Percentiles rank a stretch among this genome's conserved stretches.
These are phyloP conservation scores for Cercospora brassicicola DNA, from an alignment of 2,329 filamentous ascomycete species.

Conservation along the genomic window DNA sequence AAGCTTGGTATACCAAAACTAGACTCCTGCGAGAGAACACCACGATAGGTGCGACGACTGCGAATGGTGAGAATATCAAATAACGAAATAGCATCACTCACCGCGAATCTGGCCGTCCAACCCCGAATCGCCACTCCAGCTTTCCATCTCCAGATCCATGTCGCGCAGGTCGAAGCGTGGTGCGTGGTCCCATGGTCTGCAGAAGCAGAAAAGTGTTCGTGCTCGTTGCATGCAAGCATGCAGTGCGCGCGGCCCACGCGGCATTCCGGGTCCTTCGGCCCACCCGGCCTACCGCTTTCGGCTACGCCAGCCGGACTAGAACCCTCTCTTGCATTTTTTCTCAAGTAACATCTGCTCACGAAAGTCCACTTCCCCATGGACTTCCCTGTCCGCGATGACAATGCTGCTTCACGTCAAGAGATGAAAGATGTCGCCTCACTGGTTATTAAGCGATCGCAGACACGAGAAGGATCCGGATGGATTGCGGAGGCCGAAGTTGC, in stretches of 20 bases:
- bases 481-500: neutral
- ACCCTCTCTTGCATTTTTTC: constrained; percentile 5
- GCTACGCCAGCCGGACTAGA: constrained; percentile 5
- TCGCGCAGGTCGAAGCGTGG: neutral
- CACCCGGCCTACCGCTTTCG: constrained; percentile 1
- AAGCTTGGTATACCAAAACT: constrained; percentile 8
- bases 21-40: neutral
- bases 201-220: neutral
- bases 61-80: neutral
- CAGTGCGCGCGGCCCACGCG: neutral
- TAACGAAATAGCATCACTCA: neutral
- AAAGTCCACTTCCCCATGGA: neutral
- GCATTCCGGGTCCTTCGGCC: neutral
- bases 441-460: neutral
- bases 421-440: neutral
- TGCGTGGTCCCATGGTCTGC: constrained; percentile 4
- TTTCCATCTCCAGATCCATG: neutral
- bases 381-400: constrained; percentile 1
- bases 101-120: neutral
- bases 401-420: constrained; percentile 1
- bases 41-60: neutral
- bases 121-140: neutral
- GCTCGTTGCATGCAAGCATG: neutral
- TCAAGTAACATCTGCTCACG: constrained; percentile 7
- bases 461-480: neutral